Base-by-base conservation (phyloP, 495 filamentous ascomycete species). In the Staphylotrichum tortipilum region DNA sequence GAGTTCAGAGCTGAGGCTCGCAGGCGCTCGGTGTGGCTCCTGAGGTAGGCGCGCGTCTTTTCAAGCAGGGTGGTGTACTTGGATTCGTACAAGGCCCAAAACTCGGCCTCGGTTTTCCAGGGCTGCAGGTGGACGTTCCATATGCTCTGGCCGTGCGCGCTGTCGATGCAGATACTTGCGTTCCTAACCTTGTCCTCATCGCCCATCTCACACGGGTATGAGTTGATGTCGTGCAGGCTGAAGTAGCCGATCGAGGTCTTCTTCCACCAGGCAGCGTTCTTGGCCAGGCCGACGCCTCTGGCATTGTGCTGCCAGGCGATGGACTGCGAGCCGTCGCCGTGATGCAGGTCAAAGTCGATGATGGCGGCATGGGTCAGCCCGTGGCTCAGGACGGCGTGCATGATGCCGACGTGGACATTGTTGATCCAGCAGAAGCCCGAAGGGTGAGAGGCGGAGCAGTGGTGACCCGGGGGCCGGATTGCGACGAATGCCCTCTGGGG, bases 371-470 rank as follows among this genome's bases (percentile, higher is more conserved):
- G 92, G 0, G 89, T 96, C 34, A 97, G 64, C 7, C 86, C 90
- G 59, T 95, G 82, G 41, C 75, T 78, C 49, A 86, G 76, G 4
- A 85, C 82, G 10, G 83, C 92, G 60, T 96, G 85, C 57, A 91
- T 86, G 50, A 97, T 94, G 0, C 92, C 94, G 28, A 97, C 88
- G 61, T 96, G 91, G 7, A 97, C 88, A 62, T 98, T 98, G 65
- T 98, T 98, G 47, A 98, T 66, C 92, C 92, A 98, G 68, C 92
- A 98, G 65, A 98, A 98, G 2, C 92, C 92, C 1, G 89, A 95
- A 0, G 92, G 92, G 49, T 83, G 79, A 33, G 80, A 76, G 3
- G 88, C 80, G 4, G 90, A 92, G 66, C 92, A 98, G 62, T 98
- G 92, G 58, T 98, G 92, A 7, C 92, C 92, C 1, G 89, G 89